These are phyloP conservation scores for Mycosphaerella arachidis DNA, from an alignment of 2,329 filamentous ascomycete species.

Conservation along the genomic window DNA sequence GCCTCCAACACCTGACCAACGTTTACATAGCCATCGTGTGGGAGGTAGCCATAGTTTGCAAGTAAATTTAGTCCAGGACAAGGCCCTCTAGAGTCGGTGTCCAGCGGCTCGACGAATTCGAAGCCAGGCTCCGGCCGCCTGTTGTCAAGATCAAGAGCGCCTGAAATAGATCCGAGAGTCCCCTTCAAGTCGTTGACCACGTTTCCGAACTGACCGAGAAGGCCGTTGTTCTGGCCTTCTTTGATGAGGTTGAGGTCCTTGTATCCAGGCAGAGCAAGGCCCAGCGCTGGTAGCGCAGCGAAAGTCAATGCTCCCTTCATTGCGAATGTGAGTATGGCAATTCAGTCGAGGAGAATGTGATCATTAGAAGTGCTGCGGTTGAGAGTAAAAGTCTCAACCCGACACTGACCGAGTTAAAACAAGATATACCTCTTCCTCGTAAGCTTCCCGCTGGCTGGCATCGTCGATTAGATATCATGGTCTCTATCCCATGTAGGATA, in stretches of 20 bases:
- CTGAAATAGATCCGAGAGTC: slow-evolving; percentile 23
- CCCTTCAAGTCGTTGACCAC: slow-evolving; percentile 15
- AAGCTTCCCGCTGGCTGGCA: not conserved
- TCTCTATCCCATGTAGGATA: not conserved
- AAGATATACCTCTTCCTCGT: not conserved
- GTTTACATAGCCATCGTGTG: slow-evolving; percentile 37
- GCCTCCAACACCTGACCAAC: slow-evolving; percentile 33
- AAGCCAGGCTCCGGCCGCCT: slow-evolving; percentile 28
- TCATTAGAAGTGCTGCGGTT: not conserved
- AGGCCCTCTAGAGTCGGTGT: slow-evolving; percentile 33
- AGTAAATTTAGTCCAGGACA: slow-evolving; percentile 40
- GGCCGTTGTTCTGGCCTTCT: slow-evolving; percentile 4
- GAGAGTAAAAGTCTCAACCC: not conserved
- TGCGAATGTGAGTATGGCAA: not conserved
- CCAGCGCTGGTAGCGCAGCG: slow-evolving; percentile 11
- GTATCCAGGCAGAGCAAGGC: slow-evolving; percentile 8
- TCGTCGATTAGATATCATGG: not conserved
- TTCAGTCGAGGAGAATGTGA: not conserved
- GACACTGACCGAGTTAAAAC: not conserved
- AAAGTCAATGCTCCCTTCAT: slow-evolving; percentile 1
- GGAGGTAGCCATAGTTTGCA: slow-evolving; percentile 41
- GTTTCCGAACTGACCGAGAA: slow-evolving; percentile 4
- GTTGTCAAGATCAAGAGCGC: slow-evolving; percentile 24
- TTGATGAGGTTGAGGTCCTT: not conserved
- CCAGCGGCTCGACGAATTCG: slow-evolving; percentile 20